Conservation (phyloP, 495 filamentous ascomycete species). For the Glutinoglossum americanum region DNA sequence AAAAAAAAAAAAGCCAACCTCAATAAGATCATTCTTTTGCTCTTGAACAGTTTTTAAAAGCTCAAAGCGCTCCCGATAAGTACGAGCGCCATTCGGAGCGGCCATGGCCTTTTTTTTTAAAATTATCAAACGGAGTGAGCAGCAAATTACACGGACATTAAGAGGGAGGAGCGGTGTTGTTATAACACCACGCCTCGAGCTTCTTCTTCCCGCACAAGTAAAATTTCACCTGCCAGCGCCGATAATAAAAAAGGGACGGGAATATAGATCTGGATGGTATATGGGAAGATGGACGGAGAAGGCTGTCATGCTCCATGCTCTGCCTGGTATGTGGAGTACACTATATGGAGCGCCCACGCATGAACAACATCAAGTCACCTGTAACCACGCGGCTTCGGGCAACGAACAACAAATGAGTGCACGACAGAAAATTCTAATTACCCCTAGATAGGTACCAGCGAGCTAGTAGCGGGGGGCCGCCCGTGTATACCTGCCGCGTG, state of each 20-base stretch:
- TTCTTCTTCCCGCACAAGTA: neutral
- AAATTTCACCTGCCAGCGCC: too few species aligned
- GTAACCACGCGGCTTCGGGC: neutral
- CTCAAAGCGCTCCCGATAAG: slow-evolving; percentile 24
- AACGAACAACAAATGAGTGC: neutral
- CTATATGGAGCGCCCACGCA: neutral
- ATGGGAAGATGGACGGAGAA: too few species aligned
- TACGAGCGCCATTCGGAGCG: neutral
- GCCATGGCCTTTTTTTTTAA: neutral
- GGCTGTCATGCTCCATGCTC: neutral
- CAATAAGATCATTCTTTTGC: slow-evolving; percentile 31
- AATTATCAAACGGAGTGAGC: neutral
- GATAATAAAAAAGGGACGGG: too few species aligned
- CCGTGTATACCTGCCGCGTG: neutral
- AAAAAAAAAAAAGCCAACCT: slow-evolving; percentile 17
- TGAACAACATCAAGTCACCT: neutral
- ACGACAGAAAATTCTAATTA: neutral
- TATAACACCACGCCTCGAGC: neutral
- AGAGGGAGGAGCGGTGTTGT: neutral
- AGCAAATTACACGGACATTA: neutral
- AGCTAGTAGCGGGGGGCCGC: neutral
- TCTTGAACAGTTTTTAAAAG: slow-evolving; percentile 25
- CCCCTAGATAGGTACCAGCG: neutral
- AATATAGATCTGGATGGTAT: too few species aligned
- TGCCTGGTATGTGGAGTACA: neutral